phyloP scores from a whole-genome alignment of 2,329 filamentous ascomycete species.

The Sarocladium brachiariae region DNA sequence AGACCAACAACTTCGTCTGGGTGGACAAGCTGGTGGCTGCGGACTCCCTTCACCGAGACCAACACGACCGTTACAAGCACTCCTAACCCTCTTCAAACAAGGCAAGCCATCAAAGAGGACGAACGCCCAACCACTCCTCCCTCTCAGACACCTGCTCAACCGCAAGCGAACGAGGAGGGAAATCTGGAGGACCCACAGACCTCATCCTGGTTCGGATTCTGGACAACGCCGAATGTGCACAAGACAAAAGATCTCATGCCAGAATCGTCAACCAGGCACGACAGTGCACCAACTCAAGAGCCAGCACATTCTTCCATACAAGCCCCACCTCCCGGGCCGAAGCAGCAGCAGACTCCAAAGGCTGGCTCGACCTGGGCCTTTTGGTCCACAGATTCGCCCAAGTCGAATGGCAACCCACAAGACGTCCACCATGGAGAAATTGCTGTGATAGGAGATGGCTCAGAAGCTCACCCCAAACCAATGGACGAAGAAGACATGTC shows the following conservation, averaged over 20 bases:
- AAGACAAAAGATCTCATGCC: not conserved
- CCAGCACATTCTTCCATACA: too few relatives aligned
- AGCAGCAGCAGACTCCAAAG: constrained; percentile 32
- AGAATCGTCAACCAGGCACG: constrained; percentile 21
- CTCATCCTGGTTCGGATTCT: constrained; percentile 35
- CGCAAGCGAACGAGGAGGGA: constrained; percentile 10
- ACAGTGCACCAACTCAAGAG: constrained; percentile 26
- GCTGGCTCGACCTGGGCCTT: constrained; percentile 71
- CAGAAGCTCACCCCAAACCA: constrained; percentile 46
- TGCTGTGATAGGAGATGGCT: constrained; percentile 50
- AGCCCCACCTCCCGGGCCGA: constrained; percentile 24
- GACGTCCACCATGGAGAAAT: constrained; percentile 38
- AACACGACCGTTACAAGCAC: constrained; percentile 8
- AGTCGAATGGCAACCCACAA: constrained; percentile 15
- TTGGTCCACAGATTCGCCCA: constrained; percentile 58
- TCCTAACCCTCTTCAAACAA: constrained; percentile 13
- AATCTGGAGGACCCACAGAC: constrained; percentile 16
- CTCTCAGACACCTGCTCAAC: constrained; percentile 15
- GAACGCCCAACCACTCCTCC: constrained; percentile 7
- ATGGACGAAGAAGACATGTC: constrained; percentile 38
- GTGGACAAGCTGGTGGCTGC: constrained; percentile 50
- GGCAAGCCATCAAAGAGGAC: constrained; percentile 8
- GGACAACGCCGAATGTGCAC: constrained; percentile 21
- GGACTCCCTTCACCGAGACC: constrained; percentile 20
- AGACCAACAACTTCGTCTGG: constrained; percentile 32